Conservation (phyloP, 257 asterid species). For the Penstemon davidsonii region DNA sequence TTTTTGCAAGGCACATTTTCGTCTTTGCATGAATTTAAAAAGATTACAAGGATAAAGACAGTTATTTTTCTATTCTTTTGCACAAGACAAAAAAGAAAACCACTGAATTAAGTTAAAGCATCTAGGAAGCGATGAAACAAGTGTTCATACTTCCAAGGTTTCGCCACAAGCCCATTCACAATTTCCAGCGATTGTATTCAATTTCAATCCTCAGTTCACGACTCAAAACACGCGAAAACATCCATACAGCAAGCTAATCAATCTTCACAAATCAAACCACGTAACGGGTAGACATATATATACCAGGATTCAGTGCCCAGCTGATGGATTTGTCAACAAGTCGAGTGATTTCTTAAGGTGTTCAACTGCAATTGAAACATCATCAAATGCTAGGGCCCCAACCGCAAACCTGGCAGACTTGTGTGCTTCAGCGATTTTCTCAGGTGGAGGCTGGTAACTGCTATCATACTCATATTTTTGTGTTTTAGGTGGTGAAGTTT, state of each 20-base stretch:
- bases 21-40: neutral
- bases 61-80: neutral
- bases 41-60: no score
- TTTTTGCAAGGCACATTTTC: neutral
- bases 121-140: no score
- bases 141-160: neutral
- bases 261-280: slow-evolving; percentile 14
- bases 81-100: neutral
- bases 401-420: slow-evolving; percentile 94
- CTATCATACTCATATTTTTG: slow-evolving; percentile 63
- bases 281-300: neutral
- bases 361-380: slow-evolving; percentile 75
- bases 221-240: slow-evolving; percentile 9
- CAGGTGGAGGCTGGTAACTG: slow-evolving; percentile 81
- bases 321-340: slow-evolving; percentile 76
- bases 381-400: slow-evolving; percentile 89
- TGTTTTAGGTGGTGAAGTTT: slow-evolving; percentile 39
- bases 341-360: slow-evolving; percentile 78
- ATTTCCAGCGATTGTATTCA: neutral
- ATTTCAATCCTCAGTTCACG: slow-evolving; percentile 17
- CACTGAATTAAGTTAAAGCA: no score
- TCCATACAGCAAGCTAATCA: neutral
- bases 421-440: slow-evolving; percentile 87
- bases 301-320: slow-evolving; percentile 41
- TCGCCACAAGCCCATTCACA: neutral